Evolutionary conservation across 2,329 filamentous ascomycete species (phyloP), one percentile per base, ranked within the genome.

Genomic region (Trichoderma simmonsii): DNA sequence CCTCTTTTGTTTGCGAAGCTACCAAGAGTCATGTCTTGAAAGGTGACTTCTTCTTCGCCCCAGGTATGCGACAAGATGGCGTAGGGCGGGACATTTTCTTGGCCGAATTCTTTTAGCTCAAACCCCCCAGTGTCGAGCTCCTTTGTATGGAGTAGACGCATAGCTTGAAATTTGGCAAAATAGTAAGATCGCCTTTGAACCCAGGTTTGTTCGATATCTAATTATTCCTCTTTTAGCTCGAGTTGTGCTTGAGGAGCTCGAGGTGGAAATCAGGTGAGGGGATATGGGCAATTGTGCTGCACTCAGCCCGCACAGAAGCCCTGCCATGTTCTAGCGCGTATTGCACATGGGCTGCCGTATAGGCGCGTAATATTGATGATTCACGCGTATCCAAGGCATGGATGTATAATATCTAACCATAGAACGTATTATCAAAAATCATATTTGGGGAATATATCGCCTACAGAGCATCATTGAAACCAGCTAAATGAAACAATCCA

Each of bases 21-120:
- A 21, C 65, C 51, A 3, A 39, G 34, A 8, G n/a, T 36, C 48
- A 69, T 56, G 32, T 69, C 65, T 11, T 69, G 65, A 14, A 61
- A 59, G 34, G 30, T 61, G 24, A 69, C 43, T 32, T 69, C 65
- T 21, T 39, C 34, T 24, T 57, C 56, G 4, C 54, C 65, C 65
- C 65, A 69, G 3, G 51, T 69, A 9, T 69, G 65, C 18, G 65
- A 69, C 18, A 69, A 3, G 32, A 69, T 69, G 34, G 65, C 65
- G 12, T 69, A 69, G 11, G 30, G 43, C 34, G 65, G 65, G 56
- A 36, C 21, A 28, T 69, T 60, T 18, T 66, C 43, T 15, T 66
- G 39, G 21, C 63, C 63, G 28, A 66, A 66, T 34, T 66, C 63
- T 34, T 54, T 11, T 1, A 66, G 39, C 63, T 66, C 63, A 26